Evolutionary conservation across 768 basidiomycete species (phyloP).

Genomic region (Boletales sp.): DNA sequence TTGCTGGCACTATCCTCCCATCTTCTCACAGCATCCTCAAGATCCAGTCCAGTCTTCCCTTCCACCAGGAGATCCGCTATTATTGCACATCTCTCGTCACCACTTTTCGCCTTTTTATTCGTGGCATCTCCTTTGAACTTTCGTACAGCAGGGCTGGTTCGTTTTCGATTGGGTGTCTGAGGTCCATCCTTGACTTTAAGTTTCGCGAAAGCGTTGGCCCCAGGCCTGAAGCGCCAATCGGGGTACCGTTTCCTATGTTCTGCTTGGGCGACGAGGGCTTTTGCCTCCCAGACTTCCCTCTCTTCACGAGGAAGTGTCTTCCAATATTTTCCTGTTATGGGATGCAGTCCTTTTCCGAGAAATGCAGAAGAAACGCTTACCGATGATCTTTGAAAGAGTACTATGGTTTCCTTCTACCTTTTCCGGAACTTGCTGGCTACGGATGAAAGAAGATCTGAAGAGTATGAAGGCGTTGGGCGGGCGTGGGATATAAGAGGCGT

Average conservation of each 20-base stretch:
- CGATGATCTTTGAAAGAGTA: constrained; percentile 78
- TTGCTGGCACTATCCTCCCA: constrained; percentile 31
- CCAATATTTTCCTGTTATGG: constrained; percentile 63
- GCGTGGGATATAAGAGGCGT: constrained; percentile 74
- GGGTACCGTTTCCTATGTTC: constrained; percentile 75
- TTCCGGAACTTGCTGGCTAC: constrained; percentile 67
- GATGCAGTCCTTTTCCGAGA: not conserved
- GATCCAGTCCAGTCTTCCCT: constrained; percentile 61
- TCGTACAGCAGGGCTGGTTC: constrained; percentile 25
- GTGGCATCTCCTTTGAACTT: constrained; percentile 30
- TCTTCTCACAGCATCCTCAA: constrained; percentile 58
- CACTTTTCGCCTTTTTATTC: constrained; percentile 26
- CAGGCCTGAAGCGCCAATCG: constrained; percentile 79
- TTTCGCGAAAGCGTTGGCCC: constrained; percentile 42
- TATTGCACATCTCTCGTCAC: constrained; percentile 59
- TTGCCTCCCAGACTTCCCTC: constrained; percentile 72
- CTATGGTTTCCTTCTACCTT: constrained; percentile 80
- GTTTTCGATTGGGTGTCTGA: constrained; percentile 25
- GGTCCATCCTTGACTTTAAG: constrained; percentile 40
- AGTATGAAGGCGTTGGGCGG: constrained; percentile 86
- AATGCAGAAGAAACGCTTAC: constrained; percentile 29
- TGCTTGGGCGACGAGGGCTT: constrained; percentile 64
- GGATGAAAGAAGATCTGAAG: constrained; percentile 77
- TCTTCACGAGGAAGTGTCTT: constrained; percentile 65
- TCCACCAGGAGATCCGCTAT: constrained; percentile 64